phyloP scores from a whole-genome alignment of 1,139 yeast species.

The Lipomyces yarrowii region DNA sequence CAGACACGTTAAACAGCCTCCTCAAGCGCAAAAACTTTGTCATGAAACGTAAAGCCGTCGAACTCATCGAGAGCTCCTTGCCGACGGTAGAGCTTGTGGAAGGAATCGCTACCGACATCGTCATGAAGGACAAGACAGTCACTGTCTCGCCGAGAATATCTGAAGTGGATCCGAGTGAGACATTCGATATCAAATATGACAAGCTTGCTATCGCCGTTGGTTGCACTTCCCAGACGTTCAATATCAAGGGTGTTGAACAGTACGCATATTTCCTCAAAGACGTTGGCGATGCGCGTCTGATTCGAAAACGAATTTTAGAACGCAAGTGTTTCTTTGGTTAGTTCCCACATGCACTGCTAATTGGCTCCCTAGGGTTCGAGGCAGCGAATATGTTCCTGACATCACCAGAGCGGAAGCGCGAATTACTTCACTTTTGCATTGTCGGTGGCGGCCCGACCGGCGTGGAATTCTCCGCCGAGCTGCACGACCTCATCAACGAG shows the following conservation, averaged over 20 bases:
- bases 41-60: conserved; percentile 5
- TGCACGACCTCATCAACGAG: conserved; percentile 89
- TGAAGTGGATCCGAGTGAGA: conserved; percentile 14
- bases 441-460: conserved; percentile 97
- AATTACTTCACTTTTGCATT: conserved; percentile 73
- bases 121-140: conserved; percentile 55
- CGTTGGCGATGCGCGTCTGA: conserved; percentile 76
- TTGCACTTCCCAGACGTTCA: conserved; percentile 88
- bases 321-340: conserved; percentile 77
- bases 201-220: conserved; percentile 89
- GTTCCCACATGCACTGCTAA: conserved; percentile 52
- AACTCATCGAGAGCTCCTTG: conserved; percentile 9
- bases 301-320: conserved; percentile 75
- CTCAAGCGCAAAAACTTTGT: neutral
- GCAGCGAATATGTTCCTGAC: conserved; percentile 43
- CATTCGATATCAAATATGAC: conserved; percentile 62
- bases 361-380: conserved; percentile 16
- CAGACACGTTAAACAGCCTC: conserved; percentile 4
- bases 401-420: conserved; percentile 75
- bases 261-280: conserved; percentile 85
- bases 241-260: conserved; percentile 91
- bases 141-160: conserved; percentile 14
- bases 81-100: conserved; percentile 21
- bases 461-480: conserved; percentile 89
- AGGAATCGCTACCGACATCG: conserved; percentile 56